Evolutionary conservation across 2,329 filamentous ascomycete species (phyloP).

Genomic region (Magnaporthales sp.): DNA sequence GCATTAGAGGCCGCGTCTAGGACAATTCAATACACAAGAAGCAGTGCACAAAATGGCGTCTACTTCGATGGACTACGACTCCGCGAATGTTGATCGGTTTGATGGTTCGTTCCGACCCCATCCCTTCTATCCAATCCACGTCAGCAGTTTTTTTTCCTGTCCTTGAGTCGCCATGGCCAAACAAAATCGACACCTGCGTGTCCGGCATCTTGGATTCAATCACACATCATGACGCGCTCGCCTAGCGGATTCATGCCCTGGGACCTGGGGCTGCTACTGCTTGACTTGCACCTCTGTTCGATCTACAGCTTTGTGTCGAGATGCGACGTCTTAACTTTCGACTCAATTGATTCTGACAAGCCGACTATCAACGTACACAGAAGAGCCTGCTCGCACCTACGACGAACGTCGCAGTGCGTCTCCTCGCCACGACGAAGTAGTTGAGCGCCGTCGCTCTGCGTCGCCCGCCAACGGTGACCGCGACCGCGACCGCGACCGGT

Average conservation of each 20-base stretch:
- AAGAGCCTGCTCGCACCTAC: slow-evolving; percentile 58
- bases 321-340: background rate
- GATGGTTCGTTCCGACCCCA: slow-evolving; percentile 41
- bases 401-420: slow-evolving; percentile 59
- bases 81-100: slow-evolving; percentile 57
- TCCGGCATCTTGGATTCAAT: background rate
- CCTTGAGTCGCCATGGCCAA: background rate
- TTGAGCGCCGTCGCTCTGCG: slow-evolving; percentile 53
- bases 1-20: background rate
- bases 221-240: slow-evolving; percentile 8
- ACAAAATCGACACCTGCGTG: background rate
- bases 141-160: background rate
- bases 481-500: slow-evolving; percentile 21
- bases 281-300: background rate
- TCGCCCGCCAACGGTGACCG: slow-evolving; percentile 48
- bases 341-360: slow-evolving; percentile 11
- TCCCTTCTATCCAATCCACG: slow-evolving; percentile 2
- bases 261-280: background rate
- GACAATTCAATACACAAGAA: background rate
- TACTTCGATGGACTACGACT: slow-evolving; percentile 63
- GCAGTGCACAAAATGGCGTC: slow-evolving; percentile 41
- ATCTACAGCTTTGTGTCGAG: background rate
- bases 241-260: slow-evolving; percentile 1
- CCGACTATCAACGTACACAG: slow-evolving; percentile 23
- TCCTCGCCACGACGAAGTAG: slow-evolving; percentile 55